Conservation (phyloP, 805 yeast species). For the Vanderwaltozyma yarrowii region DNA sequence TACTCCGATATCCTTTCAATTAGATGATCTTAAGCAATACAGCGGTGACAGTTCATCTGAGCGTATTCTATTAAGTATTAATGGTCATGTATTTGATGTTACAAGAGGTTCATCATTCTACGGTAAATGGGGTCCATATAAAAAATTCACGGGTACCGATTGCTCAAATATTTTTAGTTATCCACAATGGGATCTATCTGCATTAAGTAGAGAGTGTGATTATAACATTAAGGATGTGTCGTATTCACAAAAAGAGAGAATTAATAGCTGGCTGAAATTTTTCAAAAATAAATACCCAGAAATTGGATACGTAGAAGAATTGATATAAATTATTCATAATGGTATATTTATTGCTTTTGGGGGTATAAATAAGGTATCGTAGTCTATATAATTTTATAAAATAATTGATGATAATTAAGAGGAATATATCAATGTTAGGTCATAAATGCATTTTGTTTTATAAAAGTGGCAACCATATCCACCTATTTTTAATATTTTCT, state of each 20-base stretch:
- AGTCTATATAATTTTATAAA: too few species aligned
- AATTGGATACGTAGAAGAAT: conserved; percentile 8
- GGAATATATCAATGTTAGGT: too few species aligned
- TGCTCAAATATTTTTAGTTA: conserved; percentile 15
- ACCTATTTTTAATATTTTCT: too few species aligned
- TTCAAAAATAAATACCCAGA: conserved; percentile 16
- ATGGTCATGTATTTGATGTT: conserved; percentile 19
- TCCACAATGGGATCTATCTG: conserved; percentile 13
- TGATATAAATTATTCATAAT: too few species aligned
- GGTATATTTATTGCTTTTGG: background rate
- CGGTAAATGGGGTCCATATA: conserved; percentile 20
- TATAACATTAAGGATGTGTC: conserved; percentile 7
- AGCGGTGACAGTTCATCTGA: conserved; percentile 3
- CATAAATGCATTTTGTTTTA: too few species aligned
- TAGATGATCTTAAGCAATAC: conserved; percentile 7
- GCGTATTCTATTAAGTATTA: conserved; percentile 13
- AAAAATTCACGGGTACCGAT: conserved; percentile 17
- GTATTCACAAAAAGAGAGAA: conserved; percentile 7
- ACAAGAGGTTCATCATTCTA: conserved; percentile 13
- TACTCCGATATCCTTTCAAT: conserved; percentile 7
- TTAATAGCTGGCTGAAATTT: conserved; percentile 14
- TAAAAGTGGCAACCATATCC: too few species aligned
- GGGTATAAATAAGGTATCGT: background rate
- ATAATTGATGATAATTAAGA: too few species aligned
- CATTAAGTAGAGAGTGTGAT: conserved; percentile 9